A percentile compares a stretch with the other conserved stretches of the same genome.
phyloP scores from a whole-genome alignment of 371 early-diverging fungal genomes.

The Syncephalastrum monosporum region DNA sequence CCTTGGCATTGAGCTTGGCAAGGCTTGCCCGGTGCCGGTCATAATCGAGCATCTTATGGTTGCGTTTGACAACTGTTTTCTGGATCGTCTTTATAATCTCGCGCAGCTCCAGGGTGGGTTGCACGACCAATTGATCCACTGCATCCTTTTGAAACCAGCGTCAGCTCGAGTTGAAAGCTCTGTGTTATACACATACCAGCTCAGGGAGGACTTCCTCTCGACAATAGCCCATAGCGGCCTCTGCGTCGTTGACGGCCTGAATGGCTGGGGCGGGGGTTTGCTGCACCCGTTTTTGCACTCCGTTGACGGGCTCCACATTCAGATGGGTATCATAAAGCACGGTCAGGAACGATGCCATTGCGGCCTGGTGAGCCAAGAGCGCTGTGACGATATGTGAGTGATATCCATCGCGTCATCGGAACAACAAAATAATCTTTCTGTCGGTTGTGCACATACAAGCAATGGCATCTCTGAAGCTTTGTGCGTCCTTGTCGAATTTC shows the following conservation, averaged over 20 bases:
- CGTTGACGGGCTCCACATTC: constrained; percentile 26
- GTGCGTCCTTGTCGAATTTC: constrained; percentile 64
- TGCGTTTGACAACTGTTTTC: constrained; percentile 75
- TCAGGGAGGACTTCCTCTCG: constrained; percentile 67
- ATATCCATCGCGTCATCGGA: background rate
- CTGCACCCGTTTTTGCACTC: constrained; percentile 40
- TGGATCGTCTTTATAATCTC: constrained; percentile 66
- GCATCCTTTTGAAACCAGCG: constrained; percentile 45
- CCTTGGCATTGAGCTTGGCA: constrained; percentile 65
- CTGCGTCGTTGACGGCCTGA: constrained; percentile 65
- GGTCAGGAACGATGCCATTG: constrained; percentile 62
- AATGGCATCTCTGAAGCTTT: constrained; percentile 75
- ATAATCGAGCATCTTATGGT: constrained; percentile 83
- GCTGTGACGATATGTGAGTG: constrained; percentile 25
- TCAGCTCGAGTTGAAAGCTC: background rate
- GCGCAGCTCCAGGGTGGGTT: constrained; percentile 65
- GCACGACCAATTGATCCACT: constrained; percentile 71
- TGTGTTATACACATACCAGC: constrained; percentile 43
- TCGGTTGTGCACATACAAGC: constrained; percentile 35
- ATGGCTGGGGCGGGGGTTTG: constrained; percentile 59
- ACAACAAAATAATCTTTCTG: background rate
- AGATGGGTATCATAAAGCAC: constrained; percentile 55
- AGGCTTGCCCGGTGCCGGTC: constrained; percentile 74
- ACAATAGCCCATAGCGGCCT: constrained; percentile 58
- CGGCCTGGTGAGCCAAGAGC: constrained; percentile 67